Conservation (phyloP, 352 stramenopile species). For the Plasmopara halstedii region DNA sequence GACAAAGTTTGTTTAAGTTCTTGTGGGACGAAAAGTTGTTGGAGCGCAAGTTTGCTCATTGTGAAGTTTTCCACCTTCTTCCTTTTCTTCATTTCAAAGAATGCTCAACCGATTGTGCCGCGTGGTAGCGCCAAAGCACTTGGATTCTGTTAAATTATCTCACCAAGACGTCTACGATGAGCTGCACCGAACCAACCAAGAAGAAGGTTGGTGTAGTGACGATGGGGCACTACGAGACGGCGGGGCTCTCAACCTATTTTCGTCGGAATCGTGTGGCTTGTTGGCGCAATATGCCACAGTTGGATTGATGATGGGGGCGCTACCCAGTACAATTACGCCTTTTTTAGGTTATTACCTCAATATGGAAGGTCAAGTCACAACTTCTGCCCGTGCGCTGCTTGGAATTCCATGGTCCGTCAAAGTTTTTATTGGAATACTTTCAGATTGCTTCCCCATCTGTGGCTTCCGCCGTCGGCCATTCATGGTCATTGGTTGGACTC, state of each 20-base stretch:
- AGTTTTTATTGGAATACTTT: constrained; percentile 56
- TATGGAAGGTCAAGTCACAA: constrained; percentile 52
- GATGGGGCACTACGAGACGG: constrained; percentile 33
- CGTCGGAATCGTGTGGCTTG: constrained; percentile 39
- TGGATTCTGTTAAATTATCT: constrained; percentile 15
- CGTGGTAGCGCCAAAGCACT: not conserved
- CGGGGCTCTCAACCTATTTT: constrained; percentile 31
- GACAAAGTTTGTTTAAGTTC: too few species aligned
- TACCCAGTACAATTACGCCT: constrained; percentile 39
- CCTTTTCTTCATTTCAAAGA: too few species aligned
- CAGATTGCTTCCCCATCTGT: constrained; percentile 52
- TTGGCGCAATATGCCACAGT: constrained; percentile 60
- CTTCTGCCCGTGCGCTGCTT: constrained; percentile 46
- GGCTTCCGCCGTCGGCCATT: constrained; percentile 50
- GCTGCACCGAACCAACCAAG: constrained; percentile 2
- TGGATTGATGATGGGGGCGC: constrained; percentile 52
- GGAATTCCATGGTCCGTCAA: constrained; percentile 56
- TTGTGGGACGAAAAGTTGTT: too few species aligned
- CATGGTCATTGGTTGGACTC: constrained; percentile 49
- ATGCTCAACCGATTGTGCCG: not conserved
- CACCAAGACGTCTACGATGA: constrained; percentile 14
- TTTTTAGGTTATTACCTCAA: constrained; percentile 61
- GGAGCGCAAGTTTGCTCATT: too few species aligned
- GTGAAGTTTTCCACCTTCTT: too few species aligned
- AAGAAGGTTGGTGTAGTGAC: constrained; percentile 4